Percentiles rank a stretch among this genome's conserved stretches.
phyloP scores from a whole-genome alignment of 2,329 filamentous ascomycete species.

The Fusarium beomiforme region DNA sequence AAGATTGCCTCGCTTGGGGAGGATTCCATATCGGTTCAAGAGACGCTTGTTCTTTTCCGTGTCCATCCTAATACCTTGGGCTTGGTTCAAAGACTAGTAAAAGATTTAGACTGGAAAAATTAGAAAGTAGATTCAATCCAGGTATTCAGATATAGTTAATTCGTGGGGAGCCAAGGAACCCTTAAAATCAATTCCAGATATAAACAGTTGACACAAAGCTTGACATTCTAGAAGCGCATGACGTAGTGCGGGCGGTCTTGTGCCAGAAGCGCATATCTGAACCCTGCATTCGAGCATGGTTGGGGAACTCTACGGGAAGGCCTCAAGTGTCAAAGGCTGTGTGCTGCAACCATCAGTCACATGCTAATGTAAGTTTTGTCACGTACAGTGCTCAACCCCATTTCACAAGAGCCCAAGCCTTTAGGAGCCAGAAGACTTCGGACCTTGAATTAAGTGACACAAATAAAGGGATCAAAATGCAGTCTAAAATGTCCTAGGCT shows the following conservation, averaged over 20 bases:
- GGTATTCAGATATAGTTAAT: neutral
- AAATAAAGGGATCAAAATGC: too few species aligned
- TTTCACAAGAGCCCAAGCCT: too few species aligned
- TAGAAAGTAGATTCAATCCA: too few species aligned
- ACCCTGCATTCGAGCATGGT: neutral
- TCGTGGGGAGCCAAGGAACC: neutral
- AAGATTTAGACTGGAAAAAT: too few species aligned
- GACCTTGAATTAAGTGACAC: too few species aligned
- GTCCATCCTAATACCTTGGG: neutral
- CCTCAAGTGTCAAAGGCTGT: neutral
- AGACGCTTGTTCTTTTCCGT: neutral
- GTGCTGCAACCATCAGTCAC: neutral
- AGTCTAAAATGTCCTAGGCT: too few species aligned
- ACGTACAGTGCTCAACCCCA: neutral
- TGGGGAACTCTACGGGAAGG: neutral
- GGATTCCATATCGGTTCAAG: slow-evolving; percentile 5
- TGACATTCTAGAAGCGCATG: neutral
- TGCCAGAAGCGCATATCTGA: neutral
- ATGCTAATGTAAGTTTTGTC: neutral
- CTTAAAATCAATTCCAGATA: neutral
- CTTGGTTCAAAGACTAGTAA: neutral
- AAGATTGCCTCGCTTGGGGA: slow-evolving; percentile 19
- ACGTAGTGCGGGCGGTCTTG: neutral
- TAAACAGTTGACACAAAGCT: neutral
- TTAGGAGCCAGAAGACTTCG: too few species aligned